phyloP scores from a whole-genome alignment of 257 asterid genomes.

The Ilex asprella region DNA sequence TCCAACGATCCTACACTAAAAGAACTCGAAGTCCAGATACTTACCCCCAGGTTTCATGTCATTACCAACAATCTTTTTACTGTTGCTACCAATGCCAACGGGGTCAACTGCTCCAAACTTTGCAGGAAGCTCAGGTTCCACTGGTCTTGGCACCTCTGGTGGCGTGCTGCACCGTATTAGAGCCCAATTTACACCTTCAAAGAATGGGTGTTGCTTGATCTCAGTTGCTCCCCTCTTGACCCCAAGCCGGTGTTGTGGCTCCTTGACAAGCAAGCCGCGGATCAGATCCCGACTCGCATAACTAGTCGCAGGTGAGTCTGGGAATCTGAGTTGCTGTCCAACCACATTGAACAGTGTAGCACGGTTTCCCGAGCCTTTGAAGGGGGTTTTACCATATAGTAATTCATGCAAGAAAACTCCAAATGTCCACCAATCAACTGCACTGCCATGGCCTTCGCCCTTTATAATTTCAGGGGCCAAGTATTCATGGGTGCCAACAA shows the following conservation, averaged over 20 bases:
- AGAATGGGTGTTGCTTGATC: conserved; percentile 80
- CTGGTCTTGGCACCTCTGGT: conserved; percentile 64
- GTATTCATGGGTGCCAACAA: conserved; percentile 79
- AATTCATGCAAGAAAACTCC: conserved; percentile 75
- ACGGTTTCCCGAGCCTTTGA: conserved; percentile 67
- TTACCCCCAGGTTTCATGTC: conserved; percentile 65
- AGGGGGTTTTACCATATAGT: conserved; percentile 68
- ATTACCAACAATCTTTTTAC: conserved; percentile 40
- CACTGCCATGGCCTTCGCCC: conserved; percentile 88
- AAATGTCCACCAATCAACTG: conserved; percentile 90
- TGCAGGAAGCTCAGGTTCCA: conserved; percentile 36
- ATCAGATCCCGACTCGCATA: conserved; percentile 62
- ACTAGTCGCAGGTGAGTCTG: conserved; percentile 66
- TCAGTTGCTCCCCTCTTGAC: conserved; percentile 73
- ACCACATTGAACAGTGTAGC: conserved; percentile 73
- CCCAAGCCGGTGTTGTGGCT: conserved; percentile 70
- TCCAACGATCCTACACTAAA: conserved; percentile 28
- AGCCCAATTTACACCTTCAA: conserved; percentile 82
- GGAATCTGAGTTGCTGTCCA: conserved; percentile 64
- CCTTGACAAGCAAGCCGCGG: conserved; percentile 67
- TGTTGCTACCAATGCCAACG: conserved; percentile 28
- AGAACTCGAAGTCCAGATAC: conserved; percentile 85
- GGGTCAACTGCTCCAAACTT: conserved; percentile 35
- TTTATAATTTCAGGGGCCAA: conserved; percentile 77
- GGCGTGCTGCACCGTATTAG: conserved; percentile 76